A percentile compares a stretch with the other conserved stretches of the same genome.
Conservation (phyloP, 352 stramenopile species). For the Pythium periplocum region DNA sequence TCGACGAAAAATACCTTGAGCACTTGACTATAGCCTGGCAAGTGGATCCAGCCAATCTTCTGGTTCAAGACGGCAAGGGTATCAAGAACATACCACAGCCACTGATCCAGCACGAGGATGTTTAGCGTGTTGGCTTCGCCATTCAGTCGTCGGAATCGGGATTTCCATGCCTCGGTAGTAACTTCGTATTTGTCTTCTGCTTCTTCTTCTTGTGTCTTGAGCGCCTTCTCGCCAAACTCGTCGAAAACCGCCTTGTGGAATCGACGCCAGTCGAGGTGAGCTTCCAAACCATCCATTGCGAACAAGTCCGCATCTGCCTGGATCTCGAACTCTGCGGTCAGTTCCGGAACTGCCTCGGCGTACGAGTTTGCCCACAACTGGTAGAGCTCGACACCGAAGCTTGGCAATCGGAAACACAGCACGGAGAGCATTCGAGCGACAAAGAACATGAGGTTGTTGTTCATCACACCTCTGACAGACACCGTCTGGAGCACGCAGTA, state of each 20-base stretch:
- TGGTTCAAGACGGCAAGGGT: slow-evolving; percentile 86
- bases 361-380: slow-evolving; percentile 87
- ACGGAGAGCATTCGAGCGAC: slow-evolving; percentile 85
- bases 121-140: slow-evolving; percentile 85
- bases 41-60: slow-evolving; percentile 84
- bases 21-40: slow-evolving; percentile 83
- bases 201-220: slow-evolving; percentile 85
- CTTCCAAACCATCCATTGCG: slow-evolving; percentile 85
- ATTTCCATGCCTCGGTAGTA: slow-evolving; percentile 76
- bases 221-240: slow-evolving; percentile 78
- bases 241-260: slow-evolving; percentile 88
- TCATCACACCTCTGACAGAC: slow-evolving; percentile 85
- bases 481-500: slow-evolving; percentile 86
- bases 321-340: slow-evolving; percentile 75
- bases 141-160: slow-evolving; percentile 72
- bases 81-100: slow-evolving; percentile 87
- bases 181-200: slow-evolving; percentile 89
- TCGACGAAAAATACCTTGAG: slow-evolving; percentile 88
- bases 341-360: slow-evolving; percentile 63
- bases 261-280: slow-evolving; percentile 83
- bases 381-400: slow-evolving; percentile 85
- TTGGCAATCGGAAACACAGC: slow-evolving; percentile 80
- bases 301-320: slow-evolving; percentile 83
- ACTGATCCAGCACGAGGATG: slow-evolving; percentile 84
- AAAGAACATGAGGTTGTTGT: slow-evolving; percentile 91